Conservation (phyloP, 2,329 filamentous ascomycete species). For the Coleophoma cylindrospora region DNA sequence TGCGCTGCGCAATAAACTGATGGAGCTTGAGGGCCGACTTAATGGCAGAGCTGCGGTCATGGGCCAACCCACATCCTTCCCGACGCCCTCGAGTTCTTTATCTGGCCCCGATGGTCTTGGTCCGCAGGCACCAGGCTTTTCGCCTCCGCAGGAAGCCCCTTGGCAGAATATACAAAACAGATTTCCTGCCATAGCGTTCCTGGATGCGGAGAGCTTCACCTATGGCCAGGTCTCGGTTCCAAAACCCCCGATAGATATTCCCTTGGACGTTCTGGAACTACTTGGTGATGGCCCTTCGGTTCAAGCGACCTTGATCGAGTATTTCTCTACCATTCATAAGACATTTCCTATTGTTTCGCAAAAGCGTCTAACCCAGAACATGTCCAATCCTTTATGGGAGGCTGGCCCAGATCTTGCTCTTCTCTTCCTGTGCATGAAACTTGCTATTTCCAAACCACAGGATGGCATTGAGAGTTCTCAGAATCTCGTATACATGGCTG, state of each 20-base stretch:
- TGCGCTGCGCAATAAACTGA: slow-evolving; percentile 30
- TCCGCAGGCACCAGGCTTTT: slow-evolving; percentile 12
- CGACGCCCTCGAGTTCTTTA: slow-evolving; percentile 14
- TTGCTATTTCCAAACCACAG: slow-evolving; percentile 31
- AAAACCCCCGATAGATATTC: slow-evolving; percentile 30
- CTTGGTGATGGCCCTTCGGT: slow-evolving; percentile 32
- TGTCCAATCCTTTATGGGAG: slow-evolving; percentile 35
- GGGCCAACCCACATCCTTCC: slow-evolving; percentile 16
- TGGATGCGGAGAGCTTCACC: slow-evolving; percentile 36
- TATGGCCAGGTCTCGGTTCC: slow-evolving; percentile 29
- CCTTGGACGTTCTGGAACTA: slow-evolving; percentile 29
- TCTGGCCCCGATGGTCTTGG: slow-evolving; percentile 12
- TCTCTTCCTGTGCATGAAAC: slow-evolving; percentile 43
- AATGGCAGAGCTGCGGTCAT: slow-evolving; percentile 16
- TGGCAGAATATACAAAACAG: slow-evolving; percentile 24
- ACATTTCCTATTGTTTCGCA: slow-evolving; percentile 44
- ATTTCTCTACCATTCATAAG: slow-evolving; percentile 38
- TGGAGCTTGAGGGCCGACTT: slow-evolving; percentile 32
- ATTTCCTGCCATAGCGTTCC: slow-evolving; percentile 38
- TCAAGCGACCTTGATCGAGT: slow-evolving; percentile 32
- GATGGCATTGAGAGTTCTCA: slow-evolving; percentile 30
- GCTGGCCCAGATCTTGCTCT: slow-evolving; percentile 40
- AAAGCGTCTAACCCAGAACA: slow-evolving; percentile 34
- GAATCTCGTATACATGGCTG: slow-evolving; percentile 34
- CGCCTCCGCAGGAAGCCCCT: slow-evolving; percentile 12